Evolutionary conservation across 1,284 basidiomycete genomes (phyloP).

Genomic region (Cryptococcus hybrid): DNA sequence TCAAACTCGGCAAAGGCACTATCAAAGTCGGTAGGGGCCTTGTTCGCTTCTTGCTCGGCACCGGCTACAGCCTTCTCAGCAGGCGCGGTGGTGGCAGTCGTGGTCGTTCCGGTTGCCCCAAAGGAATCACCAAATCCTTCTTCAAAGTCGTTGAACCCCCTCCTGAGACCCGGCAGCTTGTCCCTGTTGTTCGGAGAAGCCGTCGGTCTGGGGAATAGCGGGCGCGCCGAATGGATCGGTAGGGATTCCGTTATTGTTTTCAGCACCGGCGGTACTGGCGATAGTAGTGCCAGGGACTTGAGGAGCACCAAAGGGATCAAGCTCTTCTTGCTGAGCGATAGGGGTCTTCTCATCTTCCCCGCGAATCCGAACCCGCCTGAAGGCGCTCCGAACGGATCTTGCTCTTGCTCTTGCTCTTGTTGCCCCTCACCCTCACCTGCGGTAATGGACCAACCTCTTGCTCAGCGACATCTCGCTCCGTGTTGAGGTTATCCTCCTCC

Average conservation of each 20-base stretch:
- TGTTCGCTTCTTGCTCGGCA: not conserved
- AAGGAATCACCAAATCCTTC: constrained; percentile 43
- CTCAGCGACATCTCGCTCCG: no score
- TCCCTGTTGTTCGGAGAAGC: not conserved
- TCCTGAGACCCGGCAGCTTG: no score
- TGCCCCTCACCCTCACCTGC: not conserved
- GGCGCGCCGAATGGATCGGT: constrained; percentile 6
- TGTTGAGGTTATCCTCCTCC: no score
- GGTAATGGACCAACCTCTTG: no score
- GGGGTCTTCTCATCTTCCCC: constrained; percentile 24
- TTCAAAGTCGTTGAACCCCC: constrained; percentile 24
- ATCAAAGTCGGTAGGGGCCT: constrained; percentile 42
- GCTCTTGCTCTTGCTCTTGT: constrained; percentile 5
- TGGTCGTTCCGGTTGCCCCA: not conserved
- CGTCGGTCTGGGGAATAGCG: not conserved
- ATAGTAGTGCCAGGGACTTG: constrained; percentile 25
- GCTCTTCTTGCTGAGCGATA: constrained; percentile 52
- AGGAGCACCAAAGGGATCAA: constrained; percentile 63
- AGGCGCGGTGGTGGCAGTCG: not conserved
- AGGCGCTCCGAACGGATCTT: constrained; percentile 23
- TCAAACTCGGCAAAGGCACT: constrained; percentile 63
- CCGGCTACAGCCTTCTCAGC: not conserved
- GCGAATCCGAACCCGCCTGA: not conserved
- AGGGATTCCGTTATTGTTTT: not conserved
- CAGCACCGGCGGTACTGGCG: not conserved